Evolutionary conservation across 116 monocot species (phyloP).

Genomic region (Papilionanthe hybrid): DNA sequence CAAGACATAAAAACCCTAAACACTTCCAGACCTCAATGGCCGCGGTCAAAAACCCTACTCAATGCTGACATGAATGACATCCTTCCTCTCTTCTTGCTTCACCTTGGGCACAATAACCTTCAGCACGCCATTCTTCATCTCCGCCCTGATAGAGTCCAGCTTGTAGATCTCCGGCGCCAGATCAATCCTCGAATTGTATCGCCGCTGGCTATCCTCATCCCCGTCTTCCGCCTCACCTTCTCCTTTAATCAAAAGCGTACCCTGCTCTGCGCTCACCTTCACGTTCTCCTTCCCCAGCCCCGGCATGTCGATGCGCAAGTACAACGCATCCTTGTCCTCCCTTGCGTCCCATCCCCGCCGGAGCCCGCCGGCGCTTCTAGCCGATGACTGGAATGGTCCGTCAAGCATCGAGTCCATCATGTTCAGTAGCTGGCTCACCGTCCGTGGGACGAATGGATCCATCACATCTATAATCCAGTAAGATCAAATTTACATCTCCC

Average conservation of each 20-base stretch:
- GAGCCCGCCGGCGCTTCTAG: background rate
- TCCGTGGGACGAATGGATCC: slow-evolving; percentile 56
- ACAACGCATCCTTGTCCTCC: slow-evolving; percentile 56
- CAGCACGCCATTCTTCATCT: slow-evolving; percentile 95
- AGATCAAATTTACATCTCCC: background rate
- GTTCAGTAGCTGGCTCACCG: slow-evolving; percentile 71
- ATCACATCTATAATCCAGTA: slow-evolving; percentile 43
- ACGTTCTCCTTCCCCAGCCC: slow-evolving; percentile 78
- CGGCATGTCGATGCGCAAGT: slow-evolving; percentile 84
- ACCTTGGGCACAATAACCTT: slow-evolving; percentile 71
- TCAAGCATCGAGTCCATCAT: slow-evolving; percentile 63
- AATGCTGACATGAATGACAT: slow-evolving; percentile 47
- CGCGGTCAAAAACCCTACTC: slow-evolving; percentile 20
- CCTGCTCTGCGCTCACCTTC: slow-evolving; percentile 54
- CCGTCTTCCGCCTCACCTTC: slow-evolving; percentile 36
- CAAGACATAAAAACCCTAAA: slow-evolving; percentile 1
- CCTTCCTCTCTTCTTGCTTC: slow-evolving; percentile 53
- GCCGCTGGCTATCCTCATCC: slow-evolving; percentile 24
- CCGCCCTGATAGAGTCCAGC: slow-evolving; percentile 61
- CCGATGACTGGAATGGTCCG: slow-evolving; percentile 14
- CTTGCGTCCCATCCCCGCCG: slow-evolving; percentile 58
- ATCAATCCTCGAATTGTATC: slow-evolving; percentile 48
- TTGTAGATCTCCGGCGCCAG: slow-evolving; percentile 35
- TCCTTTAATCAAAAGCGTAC: slow-evolving; percentile 60
- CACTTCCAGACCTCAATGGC: background rate